phyloP scores from a whole-genome alignment of 176 grass and related monocot species.

The Pharus latifolius region DNA sequence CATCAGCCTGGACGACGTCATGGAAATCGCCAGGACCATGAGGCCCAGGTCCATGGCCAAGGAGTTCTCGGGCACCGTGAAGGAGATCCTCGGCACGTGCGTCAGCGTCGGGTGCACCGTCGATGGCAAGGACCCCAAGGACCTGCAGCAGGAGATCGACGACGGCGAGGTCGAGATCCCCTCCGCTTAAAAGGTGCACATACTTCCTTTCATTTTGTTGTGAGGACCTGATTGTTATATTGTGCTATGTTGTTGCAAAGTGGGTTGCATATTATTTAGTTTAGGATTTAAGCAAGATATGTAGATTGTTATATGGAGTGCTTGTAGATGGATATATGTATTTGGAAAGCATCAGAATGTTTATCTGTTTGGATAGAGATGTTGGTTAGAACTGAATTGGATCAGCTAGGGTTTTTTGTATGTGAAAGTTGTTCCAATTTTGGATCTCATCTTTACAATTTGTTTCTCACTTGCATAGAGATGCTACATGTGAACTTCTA shows the following conservation, averaged over 20 bases:
- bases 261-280: neutral
- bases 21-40: slow-evolving; percentile 62
- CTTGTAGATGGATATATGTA: neutral
- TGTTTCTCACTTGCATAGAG: neutral
- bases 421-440: neutral
- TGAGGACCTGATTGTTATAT: neutral
- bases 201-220: too few relatives aligned
- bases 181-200: slow-evolving; percentile 30
- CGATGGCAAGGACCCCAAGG: slow-evolving; percentile 68
- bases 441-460: neutral
- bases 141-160: slow-evolving; percentile 55
- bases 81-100: slow-evolving; percentile 65
- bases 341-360: neutral
- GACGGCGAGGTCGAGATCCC: slow-evolving; percentile 56
- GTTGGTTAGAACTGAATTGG: neutral
- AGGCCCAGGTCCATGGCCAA: slow-evolving; percentile 49
- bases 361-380: neutral
- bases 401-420: neutral
- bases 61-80: slow-evolving; percentile 43
- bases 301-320: too few relatives aligned
- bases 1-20: slow-evolving; percentile 66
- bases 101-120: slow-evolving; percentile 62
- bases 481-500: neutral
- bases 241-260: neutral
- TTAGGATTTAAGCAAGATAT: neutral